Evolutionary conservation across 73 alveolate genomes (phyloP), one percentile per base, ranked within the genome.

Genomic region (Blepharisma japonicum): DNA sequence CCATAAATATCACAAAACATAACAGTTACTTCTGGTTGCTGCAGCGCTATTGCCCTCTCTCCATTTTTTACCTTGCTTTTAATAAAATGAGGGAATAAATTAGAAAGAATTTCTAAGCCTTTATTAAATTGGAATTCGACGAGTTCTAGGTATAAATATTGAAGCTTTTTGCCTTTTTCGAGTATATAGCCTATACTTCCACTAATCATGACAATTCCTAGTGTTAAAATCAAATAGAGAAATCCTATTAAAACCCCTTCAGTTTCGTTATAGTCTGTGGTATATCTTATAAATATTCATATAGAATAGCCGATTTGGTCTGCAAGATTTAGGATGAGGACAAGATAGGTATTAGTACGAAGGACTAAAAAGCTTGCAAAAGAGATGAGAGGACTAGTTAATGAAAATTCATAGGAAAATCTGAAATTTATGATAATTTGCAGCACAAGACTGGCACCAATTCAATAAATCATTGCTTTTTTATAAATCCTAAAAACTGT

Each of bases 1-100:
- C 90, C 85, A 6, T 51, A 68, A 46, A 92, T 90, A 55, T 92
- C 98, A 78, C 94, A 87, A 66, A 92, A 92, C 6, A 90, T 54
- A n/a, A 92, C 81, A 7, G 96, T 77, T 18, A 87, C 98, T 6
- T 85, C 85, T 27, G 82, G 86, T 39, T 84, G 71, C 61, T 92
- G 91, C 27, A 87, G 95, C 11, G 93, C 82, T 32, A 91, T 81
- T 55, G 77, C 71, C 46, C 89, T 72, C 55, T 89, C 55, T 2
- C 94, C 94, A 14, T 84, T 61, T 61, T 86, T 81, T 32, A 91
- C 79, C 66, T 89, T 81, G 53, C 86, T 95, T 54, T 87, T 79
- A 11, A 91, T 91, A 68, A 88, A 81, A 11, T 89, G 86, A 14
- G 97, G 97, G 68, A 91, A 68, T 25, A 91, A 54, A n/a, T 83